Base-by-base conservation (phyloP, 2,329 filamentous ascomycete species). In the Pyrenophora tritici-repentis region DNA sequence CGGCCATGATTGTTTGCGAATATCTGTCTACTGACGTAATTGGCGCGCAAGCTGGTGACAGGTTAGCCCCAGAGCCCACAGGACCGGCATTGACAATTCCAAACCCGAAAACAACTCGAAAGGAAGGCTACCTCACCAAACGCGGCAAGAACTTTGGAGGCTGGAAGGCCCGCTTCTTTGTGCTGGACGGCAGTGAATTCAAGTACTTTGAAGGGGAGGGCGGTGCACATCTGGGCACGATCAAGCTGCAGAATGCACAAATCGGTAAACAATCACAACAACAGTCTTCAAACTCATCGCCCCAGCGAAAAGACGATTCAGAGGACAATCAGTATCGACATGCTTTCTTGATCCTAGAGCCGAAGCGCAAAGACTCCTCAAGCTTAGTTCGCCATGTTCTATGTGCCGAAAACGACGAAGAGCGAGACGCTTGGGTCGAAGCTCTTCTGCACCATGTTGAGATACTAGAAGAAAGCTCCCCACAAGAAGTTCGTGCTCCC, bases 141-240 rank as follows among this genome's bases (percentile, higher is more conserved):
- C 85, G 90, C 62, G 94, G 94, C 41, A 99, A 99, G 80, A 97
- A 97, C 67, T 99, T 99, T 76, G 94, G 94, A 43, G 94, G 94
- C 41, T 99, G 94, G 94, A 99, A 99, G 75, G 92, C 91, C 9
- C 78, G 86, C 50, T 89, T 85, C 65, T 89, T 89, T 65, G 80
- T 87, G 12, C 77, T 90, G 3, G 84, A 89, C 62, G 86, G 86
- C 8, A 83, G 87, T 4, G 81, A 87, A 50, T 77, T 99, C 64
- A 91, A 89, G 65, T 99, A 99, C 71, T 97, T 90, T 65, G 94
- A 99, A 74, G 85, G 88, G 2, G 91, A 91, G 3, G 92, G 93
- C 41, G 94, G 94, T 37, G 86, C 91, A 13, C 91, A 97, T 70
- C 78, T 97, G 33, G 94, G 94, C 3, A 93, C 91, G 1, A 97